These are phyloP conservation scores for Colletotrichum truncatum DNA, from an alignment of 2,329 filamentous ascomycete species.

Conservation along the genomic window DNA sequence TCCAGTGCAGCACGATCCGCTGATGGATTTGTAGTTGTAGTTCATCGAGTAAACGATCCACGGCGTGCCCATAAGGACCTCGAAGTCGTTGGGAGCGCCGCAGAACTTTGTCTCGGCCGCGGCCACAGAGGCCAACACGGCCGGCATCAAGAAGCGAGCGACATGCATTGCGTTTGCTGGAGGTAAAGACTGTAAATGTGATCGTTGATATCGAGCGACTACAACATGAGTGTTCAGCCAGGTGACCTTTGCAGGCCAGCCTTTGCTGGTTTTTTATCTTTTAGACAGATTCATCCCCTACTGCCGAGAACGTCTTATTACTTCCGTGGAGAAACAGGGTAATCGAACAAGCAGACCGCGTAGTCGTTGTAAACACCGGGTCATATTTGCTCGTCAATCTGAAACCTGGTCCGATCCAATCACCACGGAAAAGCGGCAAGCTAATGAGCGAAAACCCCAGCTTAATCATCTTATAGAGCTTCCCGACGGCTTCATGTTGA, in stretches of 20 bases:
- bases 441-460: not conserved
- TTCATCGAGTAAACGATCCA: constrained; percentile 57
- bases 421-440: not conserved
- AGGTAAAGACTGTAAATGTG: not conserved
- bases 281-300: not conserved
- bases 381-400: constrained; percentile 4
- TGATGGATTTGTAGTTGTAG: constrained; percentile 49
- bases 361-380: constrained; percentile 2
- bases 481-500: not conserved
- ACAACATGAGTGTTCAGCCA: not conserved
- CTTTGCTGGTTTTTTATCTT: not conserved
- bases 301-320: not conserved
- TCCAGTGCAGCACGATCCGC: constrained; percentile 49
- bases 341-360: not conserved
- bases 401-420: not conserved
- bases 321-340: not conserved
- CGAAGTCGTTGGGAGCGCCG: constrained; percentile 36
- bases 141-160: not conserved
- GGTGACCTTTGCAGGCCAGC: not conserved
- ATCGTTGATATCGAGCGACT: not conserved
- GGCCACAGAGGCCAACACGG: not conserved
- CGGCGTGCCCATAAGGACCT: constrained; percentile 46
- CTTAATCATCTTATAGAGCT: not conserved
- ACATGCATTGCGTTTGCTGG: not conserved
- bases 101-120: constrained; percentile 30